Conservation (phyloP, 495 filamentous ascomycete species). For the Evernia prunastri region DNA sequence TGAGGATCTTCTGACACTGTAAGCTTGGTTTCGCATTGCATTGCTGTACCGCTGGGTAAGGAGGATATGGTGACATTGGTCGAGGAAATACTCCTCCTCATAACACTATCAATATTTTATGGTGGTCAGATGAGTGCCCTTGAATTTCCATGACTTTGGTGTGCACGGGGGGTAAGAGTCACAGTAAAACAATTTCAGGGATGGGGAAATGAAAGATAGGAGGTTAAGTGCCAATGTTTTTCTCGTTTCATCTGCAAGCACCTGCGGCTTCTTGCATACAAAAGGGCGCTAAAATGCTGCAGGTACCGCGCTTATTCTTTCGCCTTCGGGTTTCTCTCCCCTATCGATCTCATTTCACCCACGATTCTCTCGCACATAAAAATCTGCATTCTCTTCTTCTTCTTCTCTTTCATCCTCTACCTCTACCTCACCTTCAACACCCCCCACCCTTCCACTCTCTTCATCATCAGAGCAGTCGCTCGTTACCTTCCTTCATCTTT, state of each 20-base stretch:
- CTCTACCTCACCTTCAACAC: background rate
- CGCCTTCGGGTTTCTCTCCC: no score
- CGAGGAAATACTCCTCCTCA: background rate
- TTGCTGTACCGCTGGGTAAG: background rate
- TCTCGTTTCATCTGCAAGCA: conserved; percentile 2
- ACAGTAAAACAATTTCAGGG: background rate
- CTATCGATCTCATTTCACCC: conserved; percentile 3
- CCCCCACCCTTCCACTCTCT: background rate
- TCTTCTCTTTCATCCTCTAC: background rate
- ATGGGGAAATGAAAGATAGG: background rate
- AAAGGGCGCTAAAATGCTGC: conserved; percentile 6
- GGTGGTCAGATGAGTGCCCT: no score
- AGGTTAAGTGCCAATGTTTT: background rate
- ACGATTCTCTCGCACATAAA: background rate
- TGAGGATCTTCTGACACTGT: background rate
- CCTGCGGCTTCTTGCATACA: background rate
- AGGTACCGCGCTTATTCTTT: background rate
- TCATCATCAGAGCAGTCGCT: conserved; percentile 4
- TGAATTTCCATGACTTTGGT: no score
- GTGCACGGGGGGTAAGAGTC: no score
- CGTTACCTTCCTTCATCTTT: background rate
- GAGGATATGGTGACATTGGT: background rate
- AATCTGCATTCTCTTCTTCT: background rate
- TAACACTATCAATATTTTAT: no score
- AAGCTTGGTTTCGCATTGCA: background rate